Conservation (phyloP, 805 yeast genomes). For the Lipomyces sp. region DNA sequence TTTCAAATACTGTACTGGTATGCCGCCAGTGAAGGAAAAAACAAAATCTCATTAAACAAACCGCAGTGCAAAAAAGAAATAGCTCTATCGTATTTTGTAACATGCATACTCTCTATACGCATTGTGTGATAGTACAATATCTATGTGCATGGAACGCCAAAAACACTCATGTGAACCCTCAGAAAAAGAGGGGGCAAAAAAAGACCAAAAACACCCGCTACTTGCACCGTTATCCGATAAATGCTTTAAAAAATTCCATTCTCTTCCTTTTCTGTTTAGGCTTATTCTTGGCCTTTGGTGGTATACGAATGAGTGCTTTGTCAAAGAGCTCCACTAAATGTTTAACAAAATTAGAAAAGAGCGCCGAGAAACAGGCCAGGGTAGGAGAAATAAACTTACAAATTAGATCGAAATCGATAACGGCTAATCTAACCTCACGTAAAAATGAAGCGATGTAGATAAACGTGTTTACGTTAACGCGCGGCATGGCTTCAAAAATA, state of each 20-base stretch:
- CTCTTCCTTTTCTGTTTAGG: conserved; percentile 37
- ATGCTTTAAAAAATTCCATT: conserved; percentile 35
- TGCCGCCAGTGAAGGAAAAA: no score
- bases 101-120: no score
- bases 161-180: no score
- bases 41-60: no score
- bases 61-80: no score
- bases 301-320: conserved; percentile 36
- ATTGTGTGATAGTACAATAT: no score
- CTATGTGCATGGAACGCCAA: no score
- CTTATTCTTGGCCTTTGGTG: conserved; percentile 36
- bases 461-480: conserved; percentile 44
- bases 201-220: no score
- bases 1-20: no score
- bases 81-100: no score
- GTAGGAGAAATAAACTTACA: conserved; percentile 1
- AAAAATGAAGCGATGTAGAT: conserved; percentile 43
- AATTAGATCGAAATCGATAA: conserved; percentile 28
- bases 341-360: background rate
- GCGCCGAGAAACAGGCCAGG: background rate
- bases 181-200: no score
- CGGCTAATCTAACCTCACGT: conserved; percentile 36
- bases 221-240: conserved; percentile 30
- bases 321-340: conserved; percentile 36
- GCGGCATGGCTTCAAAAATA: conserved; percentile 43